Base-by-base conservation (phyloP, 768 basidiomycete species). In the Russula olivacea region DNA sequence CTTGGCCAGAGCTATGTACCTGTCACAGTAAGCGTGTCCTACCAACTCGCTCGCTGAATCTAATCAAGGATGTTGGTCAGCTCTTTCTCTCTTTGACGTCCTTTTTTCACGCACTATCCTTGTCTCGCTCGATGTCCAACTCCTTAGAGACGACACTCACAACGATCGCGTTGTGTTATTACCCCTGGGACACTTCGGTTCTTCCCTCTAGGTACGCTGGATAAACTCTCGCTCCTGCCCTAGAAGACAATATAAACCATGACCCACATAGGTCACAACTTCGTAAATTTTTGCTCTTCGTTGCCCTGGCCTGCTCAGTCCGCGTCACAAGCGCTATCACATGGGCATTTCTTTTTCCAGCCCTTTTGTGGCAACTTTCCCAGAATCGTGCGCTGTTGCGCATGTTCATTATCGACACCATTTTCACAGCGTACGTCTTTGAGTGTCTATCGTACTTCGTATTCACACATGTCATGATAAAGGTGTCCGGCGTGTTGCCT, bases 101-200 rank as follows among this genome's bases (percentile, higher is more conserved):
- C 5, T 84, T 96, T 71, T 98, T 98, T 76, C 83, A 98, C 74
- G 84, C 83, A 0, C 79, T 95, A 57, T 82, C 91, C 1, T 77
- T 97, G 28, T 89, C 94, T 4, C 83, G 97, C 40, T 91, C 94
- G 0, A 76, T 98, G 57, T 95, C 93, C 34, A 99, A 98, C 71
- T 95, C 93, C 14, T 75, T 95, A 30, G 97, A 99, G 71, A 93
- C 93, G 0, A 85, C 91, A 0, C 75, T 98, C 48, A 89, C 90
- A 0, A 86, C 86, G 0, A 74, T 88, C 47, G 95, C 94, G 1
- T 80, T 96, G 59, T 76, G 78, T 14, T 81, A 81, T 70, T 98
- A 90, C 74, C 94, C 89, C 0, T 91, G 89, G 89, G 76, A 81
- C 64, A 3, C 63, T 1, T 45, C 63, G 3, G 15, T 38, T 30